These are phyloP conservation scores for Hypoxylon sp. DNA, from an alignment of 2,329 filamentous ascomycete species.

Conservation along the genomic window DNA sequence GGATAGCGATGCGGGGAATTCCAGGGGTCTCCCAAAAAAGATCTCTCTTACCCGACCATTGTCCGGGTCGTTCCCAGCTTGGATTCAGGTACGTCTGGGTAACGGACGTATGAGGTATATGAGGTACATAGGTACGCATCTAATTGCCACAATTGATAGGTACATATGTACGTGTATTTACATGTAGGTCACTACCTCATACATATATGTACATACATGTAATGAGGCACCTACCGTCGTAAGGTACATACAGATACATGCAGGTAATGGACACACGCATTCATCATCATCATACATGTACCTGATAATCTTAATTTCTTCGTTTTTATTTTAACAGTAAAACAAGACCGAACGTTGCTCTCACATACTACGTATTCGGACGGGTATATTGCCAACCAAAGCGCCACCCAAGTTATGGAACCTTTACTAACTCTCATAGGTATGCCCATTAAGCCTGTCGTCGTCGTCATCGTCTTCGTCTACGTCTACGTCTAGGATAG, in stretches of 20 bases:
- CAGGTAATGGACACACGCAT: too few species aligned
- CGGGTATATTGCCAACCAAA: not conserved
- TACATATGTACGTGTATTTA: not conserved
- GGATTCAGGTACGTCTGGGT: not conserved
- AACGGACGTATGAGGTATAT: too few species aligned
- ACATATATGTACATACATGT: too few species aligned
- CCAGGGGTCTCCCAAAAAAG: not conserved
- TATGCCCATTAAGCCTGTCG: not conserved
- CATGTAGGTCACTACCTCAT: not conserved
- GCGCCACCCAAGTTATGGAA: not conserved
- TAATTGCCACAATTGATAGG: too few species aligned
- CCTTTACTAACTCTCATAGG: not conserved
- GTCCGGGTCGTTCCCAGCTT: not conserved
- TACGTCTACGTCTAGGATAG: not conserved
- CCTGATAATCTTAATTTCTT: not conserved
- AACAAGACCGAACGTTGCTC: not conserved
- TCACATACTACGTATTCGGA: not conserved
- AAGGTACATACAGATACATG: too few species aligned
- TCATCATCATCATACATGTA: not conserved
- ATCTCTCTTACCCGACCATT: too few species aligned
- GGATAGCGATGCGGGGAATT: conserved; percentile 15
- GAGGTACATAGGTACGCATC: too few species aligned
- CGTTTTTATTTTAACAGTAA: not conserved
- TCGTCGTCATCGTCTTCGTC: too few species aligned
- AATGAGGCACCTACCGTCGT: too few species aligned